phyloP scores from a whole-genome alignment of 2,329 filamentous ascomycete species.

The Chaetomiaceae sp. region DNA sequence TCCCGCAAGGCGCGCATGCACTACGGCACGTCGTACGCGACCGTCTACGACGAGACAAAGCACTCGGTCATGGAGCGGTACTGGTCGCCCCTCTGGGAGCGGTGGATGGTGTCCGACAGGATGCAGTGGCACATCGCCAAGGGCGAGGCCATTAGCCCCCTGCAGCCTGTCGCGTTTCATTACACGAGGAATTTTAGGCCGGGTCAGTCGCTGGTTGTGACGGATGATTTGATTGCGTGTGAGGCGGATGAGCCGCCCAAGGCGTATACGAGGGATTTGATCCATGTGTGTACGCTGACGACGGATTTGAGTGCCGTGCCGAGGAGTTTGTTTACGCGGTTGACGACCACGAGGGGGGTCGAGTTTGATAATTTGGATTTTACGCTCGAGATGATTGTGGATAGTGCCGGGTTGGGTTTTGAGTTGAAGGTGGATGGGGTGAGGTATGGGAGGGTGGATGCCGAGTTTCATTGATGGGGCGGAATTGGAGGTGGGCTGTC shows the following conservation, averaged over 20 bases:
- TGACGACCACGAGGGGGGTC: slow-evolving; percentile 74
- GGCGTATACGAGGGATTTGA: slow-evolving; percentile 56
- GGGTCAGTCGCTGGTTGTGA: slow-evolving; percentile 70
- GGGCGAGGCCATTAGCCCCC: slow-evolving; percentile 71
- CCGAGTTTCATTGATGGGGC: slow-evolving; percentile 58
- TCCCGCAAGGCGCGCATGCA: slow-evolving; percentile 69
- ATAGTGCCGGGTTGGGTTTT: slow-evolving; percentile 71
- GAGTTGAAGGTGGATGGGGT: slow-evolving; percentile 76
- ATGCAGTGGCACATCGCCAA: slow-evolving; percentile 86
- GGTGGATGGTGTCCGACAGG: slow-evolving; percentile 77
- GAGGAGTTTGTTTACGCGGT: slow-evolving; percentile 64
- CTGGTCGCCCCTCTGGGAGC: slow-evolving; percentile 74
- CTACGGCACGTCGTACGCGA: slow-evolving; percentile 78
- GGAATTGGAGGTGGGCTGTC: neutral
- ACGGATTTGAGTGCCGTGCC: slow-evolving; percentile 75
- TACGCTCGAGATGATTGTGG: slow-evolving; percentile 76
- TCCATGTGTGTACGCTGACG: slow-evolving; percentile 74
- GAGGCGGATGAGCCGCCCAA: slow-evolving; percentile 63
- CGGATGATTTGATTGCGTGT: slow-evolving; percentile 75
- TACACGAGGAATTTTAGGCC: slow-evolving; percentile 82
- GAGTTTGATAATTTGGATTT: slow-evolving; percentile 82
- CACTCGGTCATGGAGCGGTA: slow-evolving; percentile 71
- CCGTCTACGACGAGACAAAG: slow-evolving; percentile 71
- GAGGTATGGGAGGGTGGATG: slow-evolving; percentile 70
- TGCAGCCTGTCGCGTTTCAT: slow-evolving; percentile 72